Evolutionary conservation across 2,329 filamentous ascomycete species (phyloP).

Genomic region (Chrysoporthe cubensis): DNA sequence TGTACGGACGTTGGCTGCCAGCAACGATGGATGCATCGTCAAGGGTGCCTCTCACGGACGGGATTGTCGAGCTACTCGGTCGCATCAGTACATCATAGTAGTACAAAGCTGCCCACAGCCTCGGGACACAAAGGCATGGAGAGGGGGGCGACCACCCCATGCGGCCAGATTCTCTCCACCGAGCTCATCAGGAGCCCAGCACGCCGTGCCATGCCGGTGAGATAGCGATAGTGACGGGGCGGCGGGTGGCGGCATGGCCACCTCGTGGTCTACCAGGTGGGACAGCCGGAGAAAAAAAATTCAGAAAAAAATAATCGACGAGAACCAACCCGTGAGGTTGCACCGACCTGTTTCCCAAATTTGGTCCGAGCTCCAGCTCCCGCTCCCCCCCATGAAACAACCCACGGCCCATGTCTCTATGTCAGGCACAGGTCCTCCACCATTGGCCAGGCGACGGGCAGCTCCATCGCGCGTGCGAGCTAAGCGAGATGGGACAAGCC

Average conservation of each 20-base stretch:
- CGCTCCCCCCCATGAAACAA: background rate
- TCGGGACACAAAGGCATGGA: background rate
- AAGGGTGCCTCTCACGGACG: background rate
- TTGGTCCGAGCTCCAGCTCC: slow-evolving; percentile 3
- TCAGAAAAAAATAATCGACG: background rate
- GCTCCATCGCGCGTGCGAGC: slow-evolving; percentile 3
- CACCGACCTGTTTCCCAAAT: background rate
- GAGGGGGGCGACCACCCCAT: background rate
- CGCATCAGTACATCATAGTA: background rate
- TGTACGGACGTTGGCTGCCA: background rate
- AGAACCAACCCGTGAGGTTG: background rate
- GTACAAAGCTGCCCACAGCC: background rate
- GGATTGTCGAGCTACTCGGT: background rate
- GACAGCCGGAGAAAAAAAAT: background rate
- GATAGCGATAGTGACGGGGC: background rate
- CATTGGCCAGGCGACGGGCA: slow-evolving; percentile 2
- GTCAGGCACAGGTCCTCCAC: background rate
- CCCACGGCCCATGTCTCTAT: background rate
- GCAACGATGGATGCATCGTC: background rate
- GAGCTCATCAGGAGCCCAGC: background rate
- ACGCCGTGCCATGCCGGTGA: background rate
- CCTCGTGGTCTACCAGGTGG: slow-evolving; percentile 4
- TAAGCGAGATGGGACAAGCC: slow-evolving; percentile 14
- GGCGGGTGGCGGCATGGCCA: background rate
- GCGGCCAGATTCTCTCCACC: background rate